These are phyloP conservation scores for Aspergillus nomiae DNA, from an alignment of 2,329 filamentous ascomycete species.

Conservation along the genomic window DNA sequence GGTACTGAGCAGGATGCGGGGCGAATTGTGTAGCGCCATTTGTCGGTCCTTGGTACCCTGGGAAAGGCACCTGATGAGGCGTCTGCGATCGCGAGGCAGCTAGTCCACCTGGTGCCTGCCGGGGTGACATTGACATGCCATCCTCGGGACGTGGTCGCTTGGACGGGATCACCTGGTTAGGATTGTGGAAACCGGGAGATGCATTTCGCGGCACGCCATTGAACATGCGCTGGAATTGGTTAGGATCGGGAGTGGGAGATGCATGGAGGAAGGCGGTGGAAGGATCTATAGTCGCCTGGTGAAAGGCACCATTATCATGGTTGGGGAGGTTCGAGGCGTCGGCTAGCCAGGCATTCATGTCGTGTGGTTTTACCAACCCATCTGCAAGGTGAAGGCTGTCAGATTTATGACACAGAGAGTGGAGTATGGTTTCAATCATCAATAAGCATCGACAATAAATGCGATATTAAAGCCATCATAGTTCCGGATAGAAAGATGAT, in stretches of 20 bases:
- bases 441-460: conserved; percentile 26
- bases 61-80: conserved; percentile 74
- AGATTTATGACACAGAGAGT: conserved; percentile 19
- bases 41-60: conserved; percentile 67
- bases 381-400: conserved; percentile 38
- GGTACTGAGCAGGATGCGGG: conserved; percentile 68
- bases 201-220: conserved; percentile 83
- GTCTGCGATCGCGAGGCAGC: conserved; percentile 89
- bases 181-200: conserved; percentile 75
- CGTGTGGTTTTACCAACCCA: conserved; percentile 50
- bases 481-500: neutral
- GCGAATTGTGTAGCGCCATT: conserved; percentile 63
- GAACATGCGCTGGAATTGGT: conserved; percentile 67
- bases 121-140: conserved; percentile 78
- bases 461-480: neutral
- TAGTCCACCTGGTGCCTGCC: conserved; percentile 71
- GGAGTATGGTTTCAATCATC: conserved; percentile 20
- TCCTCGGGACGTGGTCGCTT: conserved; percentile 87
- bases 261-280: conserved; percentile 51
- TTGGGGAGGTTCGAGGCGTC: conserved; percentile 51
- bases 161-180: conserved; percentile 82
- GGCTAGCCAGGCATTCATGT: conserved; percentile 56
- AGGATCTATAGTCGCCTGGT: conserved; percentile 48
- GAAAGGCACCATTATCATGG: conserved; percentile 53
- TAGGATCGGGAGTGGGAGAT: conserved; percentile 50